Base-by-base conservation (phyloP, 2,329 filamentous ascomycete genomes). In the Ceratocystis cacaofunesta region DNA sequence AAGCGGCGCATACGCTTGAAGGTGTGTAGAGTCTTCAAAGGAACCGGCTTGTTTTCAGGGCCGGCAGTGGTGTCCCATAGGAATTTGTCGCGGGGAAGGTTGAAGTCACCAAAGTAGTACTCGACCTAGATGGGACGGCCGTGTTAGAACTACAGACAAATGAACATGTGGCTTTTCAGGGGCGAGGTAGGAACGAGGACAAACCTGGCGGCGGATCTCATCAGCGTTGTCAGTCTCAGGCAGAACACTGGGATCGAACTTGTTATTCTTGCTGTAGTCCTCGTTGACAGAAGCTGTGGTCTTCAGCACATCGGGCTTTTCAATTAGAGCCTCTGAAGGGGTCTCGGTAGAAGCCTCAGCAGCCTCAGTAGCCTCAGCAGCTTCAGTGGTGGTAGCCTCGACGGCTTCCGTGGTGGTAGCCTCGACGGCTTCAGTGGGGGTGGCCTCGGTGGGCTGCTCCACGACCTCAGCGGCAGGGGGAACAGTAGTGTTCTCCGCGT, bases 1-100 rank as follows among this genome's bases (percentile, higher is more conserved):
- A 97, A 99, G 71, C 87, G 88, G 70, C 85, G 87, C 95, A 99
- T 99, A 75, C 95, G 91, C 78, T 92, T 92, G 82, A 99, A 99
- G 63, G 79, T 85, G 80, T 86, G 85, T 70, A 99, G 85, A 68
- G 86, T 82, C 72, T 86, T 85, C 70, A 99, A 80, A 25, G 86
- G 79, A 46, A 99, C 86, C 55, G 92, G 82, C 75, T 88, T 87
- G 80, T 96, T 96, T 72, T 87, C 82, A 69, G 83, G 79, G 66
- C 92, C 92, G 48, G 86, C 87, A 65, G 90, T 88, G 72, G 86
- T 80, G 69, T 85, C 80, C 79, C 91, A 89, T 70, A 99, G 82
- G 78, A 90, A 95, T 74, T 90, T 88, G 77, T 99, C 95, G 72
- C 85, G 85, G 63, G 88, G 87, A 46, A 99, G 84, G 77, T 96